Conservation (phyloP, 305 asterid genomes). For the Fraxinus floribunda region DNA sequence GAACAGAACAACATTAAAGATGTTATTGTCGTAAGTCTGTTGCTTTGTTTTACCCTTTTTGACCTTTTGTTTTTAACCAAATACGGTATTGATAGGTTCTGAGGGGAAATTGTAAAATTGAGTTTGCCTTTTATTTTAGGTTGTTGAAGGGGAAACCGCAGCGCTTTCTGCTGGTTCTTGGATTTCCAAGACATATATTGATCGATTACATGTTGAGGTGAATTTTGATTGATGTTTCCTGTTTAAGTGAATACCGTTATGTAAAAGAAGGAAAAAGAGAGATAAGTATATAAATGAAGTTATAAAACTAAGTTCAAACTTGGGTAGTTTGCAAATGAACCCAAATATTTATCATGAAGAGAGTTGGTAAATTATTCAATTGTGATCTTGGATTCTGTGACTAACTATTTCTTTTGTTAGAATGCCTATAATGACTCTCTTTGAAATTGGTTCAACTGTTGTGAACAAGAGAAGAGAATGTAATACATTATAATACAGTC, state of each 20-base stretch:
- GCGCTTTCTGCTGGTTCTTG: conserved; percentile 79
- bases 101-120: conserved; percentile 18
- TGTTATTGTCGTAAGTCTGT: conserved; percentile 67
- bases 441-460: conserved; percentile 14
- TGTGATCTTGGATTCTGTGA: background rate
- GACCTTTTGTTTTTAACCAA: background rate
- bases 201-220: conserved; percentile 86
- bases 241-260: background rate
- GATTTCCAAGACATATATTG: conserved; percentile 77
- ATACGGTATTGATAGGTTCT: conserved; percentile 14
- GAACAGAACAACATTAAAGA: conserved; percentile 71
- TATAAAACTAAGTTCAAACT: conserved; percentile 1
- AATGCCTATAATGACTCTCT: background rate
- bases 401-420: conserved; percentile 9
- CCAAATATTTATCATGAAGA: background rate
- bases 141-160: conserved; percentile 84
- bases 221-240: conserved; percentile 1
- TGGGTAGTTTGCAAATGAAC: background rate
- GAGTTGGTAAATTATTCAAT: background rate
- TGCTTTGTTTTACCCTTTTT: background rate
- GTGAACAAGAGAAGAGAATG: background rate
- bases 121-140: conserved; percentile 39
- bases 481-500: background rate
- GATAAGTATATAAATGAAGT: background rate
- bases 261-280: background rate